phyloP scores from a whole-genome alignment of 2,329 filamentous ascomycete species.

The Phaeosphaeriaceae sp. region DNA sequence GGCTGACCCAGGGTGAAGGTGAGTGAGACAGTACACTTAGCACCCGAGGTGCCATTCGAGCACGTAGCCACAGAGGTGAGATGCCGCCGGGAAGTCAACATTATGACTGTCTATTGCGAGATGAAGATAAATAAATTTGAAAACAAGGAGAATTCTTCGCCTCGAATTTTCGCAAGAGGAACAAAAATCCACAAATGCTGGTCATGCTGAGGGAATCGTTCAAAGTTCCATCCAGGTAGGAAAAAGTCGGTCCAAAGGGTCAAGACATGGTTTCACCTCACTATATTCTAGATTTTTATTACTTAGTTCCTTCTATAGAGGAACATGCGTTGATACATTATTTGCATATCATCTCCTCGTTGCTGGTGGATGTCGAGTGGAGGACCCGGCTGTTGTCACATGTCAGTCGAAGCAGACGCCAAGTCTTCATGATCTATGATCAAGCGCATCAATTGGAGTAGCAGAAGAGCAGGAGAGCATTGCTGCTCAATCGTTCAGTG shows the following conservation, averaged over 20 bases:
- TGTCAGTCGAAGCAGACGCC: neutral
- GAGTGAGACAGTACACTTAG: neutral
- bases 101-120: too few species aligned
- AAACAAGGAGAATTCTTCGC: neutral
- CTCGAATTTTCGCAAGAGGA: too few species aligned
- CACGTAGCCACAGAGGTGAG: neutral
- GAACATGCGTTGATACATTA: neutral
- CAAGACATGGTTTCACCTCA: too few species aligned
- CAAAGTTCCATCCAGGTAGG: neutral
- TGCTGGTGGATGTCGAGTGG: neutral
- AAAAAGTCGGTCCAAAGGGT: too few species aligned
- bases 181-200: neutral
- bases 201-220: neutral
- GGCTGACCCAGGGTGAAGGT: conserved; percentile 4
- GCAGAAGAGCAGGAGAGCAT: neutral
- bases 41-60: neutral
- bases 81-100: too few species aligned
- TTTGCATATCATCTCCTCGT: neutral
- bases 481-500: neutral
- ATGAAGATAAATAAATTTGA: too few species aligned
- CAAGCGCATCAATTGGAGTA: neutral
- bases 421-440: neutral
- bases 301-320: neutral
- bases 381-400: conserved; percentile 1
- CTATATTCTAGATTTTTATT: too few species aligned